A percentile compares a stretch with the other conserved stretches of the same genome.
phyloP scores from a whole-genome alignment of 495 filamentous ascomycete species.

The Talaromyces adpressus region DNA sequence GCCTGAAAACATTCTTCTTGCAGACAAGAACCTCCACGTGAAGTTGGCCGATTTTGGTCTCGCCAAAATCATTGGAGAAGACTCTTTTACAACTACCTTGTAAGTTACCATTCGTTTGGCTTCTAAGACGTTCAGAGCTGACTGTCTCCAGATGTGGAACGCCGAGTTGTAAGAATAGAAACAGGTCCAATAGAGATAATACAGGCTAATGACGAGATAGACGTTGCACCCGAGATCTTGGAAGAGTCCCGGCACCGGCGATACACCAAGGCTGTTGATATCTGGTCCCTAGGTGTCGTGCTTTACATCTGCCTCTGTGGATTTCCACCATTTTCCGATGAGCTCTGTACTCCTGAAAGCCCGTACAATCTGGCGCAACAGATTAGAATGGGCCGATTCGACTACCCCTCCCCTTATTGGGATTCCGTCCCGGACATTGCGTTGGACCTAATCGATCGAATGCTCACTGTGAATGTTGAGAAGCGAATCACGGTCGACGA shows the following conservation, averaged over 20 bases:
- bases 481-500: slow-evolving; percentile 81
- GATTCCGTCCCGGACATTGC: slow-evolving; percentile 86
- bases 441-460: slow-evolving; percentile 87
- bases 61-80: slow-evolving; percentile 97
- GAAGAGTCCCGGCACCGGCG: slow-evolving; percentile 67
- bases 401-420: slow-evolving; percentile 98
- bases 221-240: slow-evolving; percentile 95
- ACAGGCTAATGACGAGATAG: slow-evolving; percentile 23
- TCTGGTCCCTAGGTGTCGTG: slow-evolving; percentile 98
- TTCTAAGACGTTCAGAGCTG: background rate
- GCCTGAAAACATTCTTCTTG: slow-evolving; percentile 92
- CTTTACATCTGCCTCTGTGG: slow-evolving; percentile 98
- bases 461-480: slow-evolving; percentile 83
- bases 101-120: slow-evolving; percentile 27
- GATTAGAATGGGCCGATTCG: slow-evolving; percentile 81
- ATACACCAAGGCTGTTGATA: slow-evolving; percentile 92
- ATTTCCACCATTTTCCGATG: slow-evolving; percentile 95
- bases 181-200: background rate
- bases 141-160: slow-evolving; percentile 68
- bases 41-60: slow-evolving; percentile 97
- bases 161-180: slow-evolving; percentile 61
- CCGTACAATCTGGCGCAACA: slow-evolving; percentile 85
- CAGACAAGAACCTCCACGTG: slow-evolving; percentile 73
- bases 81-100: slow-evolving; percentile 95
- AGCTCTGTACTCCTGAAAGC: slow-evolving; percentile 68